A percentile compares a stretch with the other conserved stretches of the same genome.
These are phyloP conservation scores for Puccinia sorghi DNA, from an alignment of 1,284 basidiomycete species.

Conservation along the genomic window DNA sequence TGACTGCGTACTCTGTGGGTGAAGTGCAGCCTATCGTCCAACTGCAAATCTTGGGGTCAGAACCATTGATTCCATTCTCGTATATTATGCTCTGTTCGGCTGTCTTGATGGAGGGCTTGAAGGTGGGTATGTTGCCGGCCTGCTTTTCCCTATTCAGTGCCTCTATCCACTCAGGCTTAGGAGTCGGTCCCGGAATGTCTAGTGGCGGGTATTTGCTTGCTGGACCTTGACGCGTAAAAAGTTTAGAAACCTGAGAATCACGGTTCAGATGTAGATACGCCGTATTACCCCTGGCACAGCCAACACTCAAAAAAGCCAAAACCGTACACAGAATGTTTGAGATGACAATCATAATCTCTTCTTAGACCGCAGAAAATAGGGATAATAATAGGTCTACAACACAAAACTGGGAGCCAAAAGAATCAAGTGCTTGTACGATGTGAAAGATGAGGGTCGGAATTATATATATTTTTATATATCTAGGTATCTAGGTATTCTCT, in stretches of 20 bases:
- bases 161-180: conserved; percentile 69
- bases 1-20: conserved; percentile 23
- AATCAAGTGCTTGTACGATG: not conserved
- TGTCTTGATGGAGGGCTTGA: conserved; percentile 63
- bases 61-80: conserved; percentile 49
- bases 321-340: not conserved
- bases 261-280: not conserved
- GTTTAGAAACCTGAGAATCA: not conserved
- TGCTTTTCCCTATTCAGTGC: conserved; percentile 67
- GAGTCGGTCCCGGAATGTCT: conserved; percentile 51
- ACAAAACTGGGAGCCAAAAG: not conserved
- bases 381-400: not conserved
- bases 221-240: conserved; percentile 26
- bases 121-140: conserved; percentile 72
- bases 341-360: not conserved
- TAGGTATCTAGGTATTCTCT: not conserved
- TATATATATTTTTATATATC: not conserved
- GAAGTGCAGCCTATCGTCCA: conserved; percentile 45
- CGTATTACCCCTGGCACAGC: not conserved
- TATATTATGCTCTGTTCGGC: conserved; percentile 16
- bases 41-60: conserved; percentile 39
- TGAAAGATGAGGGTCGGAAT: not conserved
- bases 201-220: conserved; percentile 16
- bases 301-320: not conserved
- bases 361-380: not conserved